Conservation (phyloP, 1,139 yeast species). For the Magnusiomyces suaveolens region DNA sequence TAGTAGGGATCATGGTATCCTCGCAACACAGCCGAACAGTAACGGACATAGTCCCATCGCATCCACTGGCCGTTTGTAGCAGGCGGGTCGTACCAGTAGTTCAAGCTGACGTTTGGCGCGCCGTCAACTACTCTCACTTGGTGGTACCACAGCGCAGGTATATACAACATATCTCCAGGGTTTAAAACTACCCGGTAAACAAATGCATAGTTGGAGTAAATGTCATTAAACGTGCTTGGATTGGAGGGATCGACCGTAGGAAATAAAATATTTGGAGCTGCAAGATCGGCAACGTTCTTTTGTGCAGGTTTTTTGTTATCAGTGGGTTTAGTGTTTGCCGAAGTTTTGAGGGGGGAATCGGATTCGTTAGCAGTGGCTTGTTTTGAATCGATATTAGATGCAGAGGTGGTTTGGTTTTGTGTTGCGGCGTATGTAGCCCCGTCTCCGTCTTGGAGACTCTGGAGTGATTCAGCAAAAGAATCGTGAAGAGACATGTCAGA, state of each 20-base stretch:
- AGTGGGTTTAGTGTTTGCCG: neutral
- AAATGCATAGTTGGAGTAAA: slow-evolving; percentile 19
- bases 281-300: neutral
- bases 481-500: slow-evolving; percentile 4
- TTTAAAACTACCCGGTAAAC: slow-evolving; percentile 26
- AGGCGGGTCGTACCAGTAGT: slow-evolving; percentile 33
- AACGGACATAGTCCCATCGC: slow-evolving; percentile 29
- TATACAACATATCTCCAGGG: slow-evolving; percentile 34
- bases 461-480: neutral
- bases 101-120: slow-evolving; percentile 29
- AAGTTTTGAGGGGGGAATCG: neutral
- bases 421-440: neutral
- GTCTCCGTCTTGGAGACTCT: neutral
- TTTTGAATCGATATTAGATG: neutral
- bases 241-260: slow-evolving; percentile 30
- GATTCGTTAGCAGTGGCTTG: neutral
- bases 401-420: neutral
- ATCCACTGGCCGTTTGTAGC: slow-evolving; percentile 26
- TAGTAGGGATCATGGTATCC: slow-evolving; percentile 25
- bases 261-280: slow-evolving; percentile 21
- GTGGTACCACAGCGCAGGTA: slow-evolving; percentile 38
- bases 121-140: slow-evolving; percentile 28
- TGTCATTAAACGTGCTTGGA: slow-evolving; percentile 16
- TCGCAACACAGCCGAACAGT: slow-evolving; percentile 20
- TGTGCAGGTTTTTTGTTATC: neutral